These are phyloP conservation scores for Tolypocladium cylindrosporum DNA, from an alignment of 2,329 filamentous ascomycete genomes.

Conservation along the genomic window DNA sequence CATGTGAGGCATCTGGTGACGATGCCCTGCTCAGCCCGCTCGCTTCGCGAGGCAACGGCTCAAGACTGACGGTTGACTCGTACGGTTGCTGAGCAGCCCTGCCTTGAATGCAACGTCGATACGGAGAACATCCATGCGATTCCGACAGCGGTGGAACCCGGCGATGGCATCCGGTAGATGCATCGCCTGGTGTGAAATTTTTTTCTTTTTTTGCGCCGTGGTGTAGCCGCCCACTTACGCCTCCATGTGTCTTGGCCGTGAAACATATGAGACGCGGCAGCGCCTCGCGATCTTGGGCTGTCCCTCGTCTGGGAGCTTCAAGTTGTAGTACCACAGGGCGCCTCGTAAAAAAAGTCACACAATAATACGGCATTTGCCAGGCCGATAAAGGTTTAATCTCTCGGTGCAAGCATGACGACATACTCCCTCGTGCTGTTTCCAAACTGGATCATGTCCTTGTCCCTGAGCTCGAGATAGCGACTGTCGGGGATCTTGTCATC, in stretches of 20 bases:
- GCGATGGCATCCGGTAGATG: background rate
- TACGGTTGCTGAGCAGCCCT: background rate
- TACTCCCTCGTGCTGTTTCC: conserved; percentile 87
- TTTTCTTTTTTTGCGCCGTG: background rate
- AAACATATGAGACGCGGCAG: background rate
- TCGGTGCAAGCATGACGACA: conserved; percentile 73
- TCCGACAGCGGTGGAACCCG: background rate
- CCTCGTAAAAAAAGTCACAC: background rate
- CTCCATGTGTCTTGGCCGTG: background rate
- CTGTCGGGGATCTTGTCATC: conserved; percentile 61
- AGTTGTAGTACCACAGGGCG: background rate
- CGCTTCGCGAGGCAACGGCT: background rate
- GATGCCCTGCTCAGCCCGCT: background rate
- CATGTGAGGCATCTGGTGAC: background rate
- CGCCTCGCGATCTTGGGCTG: background rate
- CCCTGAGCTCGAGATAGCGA: conserved; percentile 75
- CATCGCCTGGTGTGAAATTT: background rate
- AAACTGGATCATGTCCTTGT: conserved; percentile 84
- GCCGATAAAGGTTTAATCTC: conserved; percentile 18
- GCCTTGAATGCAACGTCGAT: conserved; percentile 1
- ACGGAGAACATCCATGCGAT: background rate
- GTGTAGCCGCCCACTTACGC: background rate
- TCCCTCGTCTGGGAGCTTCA: background rate
- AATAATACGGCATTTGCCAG: background rate
- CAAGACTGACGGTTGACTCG: background rate